Evolutionary conservation across 2,329 filamentous ascomycete species (phyloP).

Genomic region (Penicillium sp.): DNA sequence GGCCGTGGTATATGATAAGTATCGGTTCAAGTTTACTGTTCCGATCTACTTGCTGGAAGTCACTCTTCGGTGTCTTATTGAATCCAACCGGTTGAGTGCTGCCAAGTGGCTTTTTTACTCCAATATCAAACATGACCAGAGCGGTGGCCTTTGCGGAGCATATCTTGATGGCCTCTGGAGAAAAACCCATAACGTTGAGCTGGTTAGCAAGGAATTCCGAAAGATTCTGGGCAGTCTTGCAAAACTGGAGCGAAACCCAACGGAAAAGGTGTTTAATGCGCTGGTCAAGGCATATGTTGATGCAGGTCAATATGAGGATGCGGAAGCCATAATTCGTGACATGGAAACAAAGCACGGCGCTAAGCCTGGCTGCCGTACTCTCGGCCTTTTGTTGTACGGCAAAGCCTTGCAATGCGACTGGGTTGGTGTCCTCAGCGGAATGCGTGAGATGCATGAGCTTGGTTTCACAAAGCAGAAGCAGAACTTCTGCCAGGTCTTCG

Average conservation of each 20-base stretch:
- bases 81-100: conserved; percentile 37
- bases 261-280: conserved; percentile 42
- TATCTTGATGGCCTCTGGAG: conserved; percentile 42
- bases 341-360: conserved; percentile 35
- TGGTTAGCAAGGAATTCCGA: conserved; percentile 35
- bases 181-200: conserved; percentile 39
- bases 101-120: conserved; percentile 40
- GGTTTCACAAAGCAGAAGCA: conserved; percentile 29
- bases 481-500: conserved; percentile 37
- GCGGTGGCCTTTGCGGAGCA: conserved; percentile 37
- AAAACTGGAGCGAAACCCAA: conserved; percentile 32
- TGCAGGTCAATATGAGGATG: conserved; percentile 36
- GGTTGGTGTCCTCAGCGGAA: conserved; percentile 39
- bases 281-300: conserved; percentile 42
- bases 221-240: conserved; percentile 30
- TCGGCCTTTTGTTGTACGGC: conserved; percentile 39
- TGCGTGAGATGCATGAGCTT: conserved; percentile 39
- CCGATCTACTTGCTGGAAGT: conserved; percentile 34
- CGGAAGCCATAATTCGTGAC: conserved; percentile 35
- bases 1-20: conserved; percentile 32
- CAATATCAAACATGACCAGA: conserved; percentile 32
- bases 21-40: conserved; percentile 28
- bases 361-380: conserved; percentile 33
- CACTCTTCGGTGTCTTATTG: conserved; percentile 38
- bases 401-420: conserved; percentile 42